A percentile compares a stretch with the other conserved stretches of the same genome.
These are phyloP conservation scores for Blastocladiella emersonii DNA, from an alignment of 371 early-diverging fungal species.

Conservation along the genomic window DNA sequence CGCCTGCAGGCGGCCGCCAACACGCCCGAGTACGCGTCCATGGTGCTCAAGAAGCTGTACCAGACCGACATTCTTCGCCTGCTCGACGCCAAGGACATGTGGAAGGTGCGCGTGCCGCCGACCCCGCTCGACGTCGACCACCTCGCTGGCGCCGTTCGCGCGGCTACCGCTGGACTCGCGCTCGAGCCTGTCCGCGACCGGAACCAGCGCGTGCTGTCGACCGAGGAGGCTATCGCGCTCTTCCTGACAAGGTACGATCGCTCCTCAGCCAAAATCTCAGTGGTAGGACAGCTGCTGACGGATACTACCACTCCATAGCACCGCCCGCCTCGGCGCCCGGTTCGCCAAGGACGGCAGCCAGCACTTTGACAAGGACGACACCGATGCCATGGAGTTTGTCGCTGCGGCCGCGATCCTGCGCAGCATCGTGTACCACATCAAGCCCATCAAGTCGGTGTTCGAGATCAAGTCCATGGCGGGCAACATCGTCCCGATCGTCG, in stretches of 20 bases:
- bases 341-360: constrained; percentile 17
- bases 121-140: constrained; percentile 41
- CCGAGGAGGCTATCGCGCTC: constrained; percentile 27
- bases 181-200: background rate
- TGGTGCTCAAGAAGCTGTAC: constrained; percentile 70
- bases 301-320: no score
- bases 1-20: constrained; percentile 43
- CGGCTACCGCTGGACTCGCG: background rate
- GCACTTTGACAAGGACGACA: constrained; percentile 88
- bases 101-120: constrained; percentile 65
- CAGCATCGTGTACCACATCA: constrained; percentile 62
- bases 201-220: constrained; percentile 51
- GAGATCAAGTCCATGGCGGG: constrained; percentile 91
- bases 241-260: constrained; percentile 26
- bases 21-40: constrained; percentile 43
- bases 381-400: constrained; percentile 76
- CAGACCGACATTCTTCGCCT: constrained; percentile 60
- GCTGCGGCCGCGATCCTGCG: constrained; percentile 82
- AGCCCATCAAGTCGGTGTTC: constrained; percentile 56
- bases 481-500: constrained; percentile 99
- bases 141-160: constrained; percentile 12
- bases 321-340: background rate
- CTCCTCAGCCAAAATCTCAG: no score
- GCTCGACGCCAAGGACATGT: constrained; percentile 72
- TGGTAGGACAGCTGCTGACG: no score